phyloP scores from a whole-genome alignment of 2,329 filamentous ascomycete genomes.

The Colletotrichum musicola region DNA sequence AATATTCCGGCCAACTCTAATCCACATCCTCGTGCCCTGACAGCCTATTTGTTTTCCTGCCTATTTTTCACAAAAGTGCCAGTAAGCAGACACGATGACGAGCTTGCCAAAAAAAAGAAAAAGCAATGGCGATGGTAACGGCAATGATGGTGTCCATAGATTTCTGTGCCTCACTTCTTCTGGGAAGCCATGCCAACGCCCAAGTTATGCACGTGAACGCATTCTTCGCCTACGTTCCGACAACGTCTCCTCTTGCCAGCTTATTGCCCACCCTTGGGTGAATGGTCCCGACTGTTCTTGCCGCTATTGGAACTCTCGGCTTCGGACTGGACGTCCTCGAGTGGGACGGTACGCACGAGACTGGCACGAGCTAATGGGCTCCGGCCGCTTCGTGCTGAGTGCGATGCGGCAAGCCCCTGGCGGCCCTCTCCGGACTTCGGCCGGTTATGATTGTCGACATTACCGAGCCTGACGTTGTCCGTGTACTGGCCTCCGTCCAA shows the following conservation, averaged over 20 bases:
- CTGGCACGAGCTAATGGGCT: slow-evolving; percentile 55
- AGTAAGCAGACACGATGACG: no score
- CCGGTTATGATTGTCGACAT: slow-evolving; percentile 41
- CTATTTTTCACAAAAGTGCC: no score
- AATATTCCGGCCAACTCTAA: slow-evolving; percentile 10
- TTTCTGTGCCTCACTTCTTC: not conserved
- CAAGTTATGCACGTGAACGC: slow-evolving; percentile 11
- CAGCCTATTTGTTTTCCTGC: no score
- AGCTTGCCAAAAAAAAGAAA: not conserved
- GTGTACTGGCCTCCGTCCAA: slow-evolving; percentile 30
- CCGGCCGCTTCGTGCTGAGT: slow-evolving; percentile 46
- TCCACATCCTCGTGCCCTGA: not conserved
- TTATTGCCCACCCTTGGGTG: slow-evolving; percentile 17
- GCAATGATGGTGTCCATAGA: slow-evolving; percentile 4
- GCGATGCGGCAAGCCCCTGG: slow-evolving; percentile 39
- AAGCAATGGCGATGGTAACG: slow-evolving; percentile 19
- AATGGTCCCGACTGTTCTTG: slow-evolving; percentile 27
- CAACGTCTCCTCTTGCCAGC: not conserved
- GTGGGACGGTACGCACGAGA: slow-evolving; percentile 46
- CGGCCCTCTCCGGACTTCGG: slow-evolving; percentile 41
- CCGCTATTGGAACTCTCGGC: slow-evolving; percentile 43
- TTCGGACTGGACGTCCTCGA: slow-evolving; percentile 48
- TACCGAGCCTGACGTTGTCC: slow-evolving; percentile 41
- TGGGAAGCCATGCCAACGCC: slow-evolving; percentile 1
- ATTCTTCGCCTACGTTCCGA: not conserved